Evolutionary conservation across 345 rosid genomes (phyloP).

Genomic region (Euphorbia peplus): DNA sequence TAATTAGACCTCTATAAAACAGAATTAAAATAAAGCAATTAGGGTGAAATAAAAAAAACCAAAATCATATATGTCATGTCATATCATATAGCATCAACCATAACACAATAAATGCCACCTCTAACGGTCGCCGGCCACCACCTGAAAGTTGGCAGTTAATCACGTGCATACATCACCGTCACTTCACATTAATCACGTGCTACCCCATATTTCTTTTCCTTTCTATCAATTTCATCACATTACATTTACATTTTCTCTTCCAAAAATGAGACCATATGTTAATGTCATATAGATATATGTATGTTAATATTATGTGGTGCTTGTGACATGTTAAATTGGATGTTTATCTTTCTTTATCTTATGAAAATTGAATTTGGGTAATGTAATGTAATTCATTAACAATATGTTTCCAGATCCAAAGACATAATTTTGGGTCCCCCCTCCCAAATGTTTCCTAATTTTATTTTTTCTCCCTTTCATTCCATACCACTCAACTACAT

Average conservation of each 20-base stretch:
- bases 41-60: too few species aligned
- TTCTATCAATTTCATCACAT: background rate
- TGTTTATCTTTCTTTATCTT: too few species aligned
- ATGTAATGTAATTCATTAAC: slow-evolving; percentile 17
- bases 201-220: background rate
- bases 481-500: background rate
- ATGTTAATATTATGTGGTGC: background rate
- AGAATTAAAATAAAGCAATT: too few species aligned
- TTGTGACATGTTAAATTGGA: background rate
- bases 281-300: background rate
- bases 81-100: background rate
- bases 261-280: background rate
- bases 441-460: background rate
- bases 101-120: slow-evolving; percentile 29
- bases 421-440: slow-evolving; percentile 16
- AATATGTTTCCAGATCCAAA: slow-evolving; percentile 19
- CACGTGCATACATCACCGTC: slow-evolving; percentile 35
- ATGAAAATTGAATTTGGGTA: background rate
- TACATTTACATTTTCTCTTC: background rate
- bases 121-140: slow-evolving; percentile 35
- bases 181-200: slow-evolving; percentile 23
- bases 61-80: too few species aligned
- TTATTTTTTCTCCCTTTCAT: background rate
- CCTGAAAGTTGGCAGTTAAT: slow-evolving; percentile 26
- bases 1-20: too few species aligned